A percentile compares a stretch with the other conserved stretches of the same genome.
These are phyloP conservation scores for Lithocarpus polystachyus DNA, from an alignment of 306 rosid genomes.

Conservation along the genomic window DNA sequence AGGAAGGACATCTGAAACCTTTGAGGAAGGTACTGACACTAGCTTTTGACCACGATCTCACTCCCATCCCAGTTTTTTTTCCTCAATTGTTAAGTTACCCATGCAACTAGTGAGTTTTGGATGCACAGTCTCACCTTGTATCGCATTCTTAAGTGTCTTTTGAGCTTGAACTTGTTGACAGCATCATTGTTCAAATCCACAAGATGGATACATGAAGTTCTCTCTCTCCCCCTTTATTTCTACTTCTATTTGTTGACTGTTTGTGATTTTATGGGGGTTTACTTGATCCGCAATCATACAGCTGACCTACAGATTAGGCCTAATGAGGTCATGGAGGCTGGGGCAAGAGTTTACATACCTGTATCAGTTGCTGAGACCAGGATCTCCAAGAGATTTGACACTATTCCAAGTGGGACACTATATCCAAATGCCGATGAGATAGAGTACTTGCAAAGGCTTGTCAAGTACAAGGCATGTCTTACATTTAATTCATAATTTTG, in stretches of 20 bases:
- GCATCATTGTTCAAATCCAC: not conserved
- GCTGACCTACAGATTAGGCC: constrained; percentile 70
- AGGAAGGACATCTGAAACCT: constrained; percentile 33
- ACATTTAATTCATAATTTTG: constrained; percentile 4
- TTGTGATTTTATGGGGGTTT: constrained; percentile 27
- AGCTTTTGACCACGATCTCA: not conserved
- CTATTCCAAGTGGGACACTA: constrained; percentile 89
- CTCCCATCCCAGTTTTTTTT: too few species aligned
- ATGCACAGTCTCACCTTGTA: not conserved
- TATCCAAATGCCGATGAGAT: constrained; percentile 96
- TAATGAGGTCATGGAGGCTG: constrained; percentile 68
- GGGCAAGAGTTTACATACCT: constrained; percentile 57
- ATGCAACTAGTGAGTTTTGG: not conserved
- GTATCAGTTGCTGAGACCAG: constrained; percentile 81
- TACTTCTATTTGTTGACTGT: constrained; percentile 9
- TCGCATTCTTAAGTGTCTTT: not conserved
- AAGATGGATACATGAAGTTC: not conserved
- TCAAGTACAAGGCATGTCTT: constrained; percentile 74
- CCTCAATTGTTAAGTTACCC: not conserved
- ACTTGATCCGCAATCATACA: constrained; percentile 41
- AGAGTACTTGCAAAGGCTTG: constrained; percentile 85
- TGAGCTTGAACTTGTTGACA: not conserved
- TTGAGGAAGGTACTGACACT: constrained; percentile 54
- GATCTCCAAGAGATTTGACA: constrained; percentile 80
- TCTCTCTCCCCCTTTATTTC: not conserved